Evolutionary conservation across 768 basidiomycete genomes (phyloP), one percentile per base, ranked within the genome.

Genomic region (Psilocybe azurescens): DNA sequence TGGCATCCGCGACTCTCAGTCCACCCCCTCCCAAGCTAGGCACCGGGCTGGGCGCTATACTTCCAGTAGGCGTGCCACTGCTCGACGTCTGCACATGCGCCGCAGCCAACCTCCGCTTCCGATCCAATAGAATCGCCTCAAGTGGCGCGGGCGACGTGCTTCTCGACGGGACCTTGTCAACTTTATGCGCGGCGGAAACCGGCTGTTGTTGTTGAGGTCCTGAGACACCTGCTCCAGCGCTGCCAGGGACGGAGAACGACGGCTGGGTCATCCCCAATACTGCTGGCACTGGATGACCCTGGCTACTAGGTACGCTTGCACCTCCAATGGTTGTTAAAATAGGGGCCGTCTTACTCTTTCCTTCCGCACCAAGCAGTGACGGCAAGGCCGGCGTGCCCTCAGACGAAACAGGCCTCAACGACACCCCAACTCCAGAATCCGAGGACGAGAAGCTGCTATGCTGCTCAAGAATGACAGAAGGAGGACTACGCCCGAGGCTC

Each of bases 71-170:
- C 14, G 54, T 49, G 24, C 51, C 11, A 10, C 11, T 53, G 28
- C 9, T 39, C 33, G 52, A 58, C 29, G 39, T 59, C 53, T 56
- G 50, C 18, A 18, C 50, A 29, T 52, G 56, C 24, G 67, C 59
- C 9, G 69, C 71, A 8, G 64, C 63, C 30, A 82, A 61, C 52
- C 89, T 83, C 47, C 89, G 84, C 64, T 83, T 89, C 67, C 90
- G 84, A 57, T 90, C 88, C 56, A 89, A 70, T 47, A 90, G 69
- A 48, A 91, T 80, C 1, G 89, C 89, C 69, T 91, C 90, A 14
- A 91, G 82, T 9, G 85, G 81, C 3, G 80, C 78, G n/a, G 86
- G 84, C 5, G 84, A 82, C 6, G 74, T 46, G 20, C 63, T 59
- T 29, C 62, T 59, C 30, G 58, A 63, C 7, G 62, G 62, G 2